Base-by-base conservation (phyloP, 2,329 filamentous ascomycete species). In the Aspergillus brasiliensis region DNA sequence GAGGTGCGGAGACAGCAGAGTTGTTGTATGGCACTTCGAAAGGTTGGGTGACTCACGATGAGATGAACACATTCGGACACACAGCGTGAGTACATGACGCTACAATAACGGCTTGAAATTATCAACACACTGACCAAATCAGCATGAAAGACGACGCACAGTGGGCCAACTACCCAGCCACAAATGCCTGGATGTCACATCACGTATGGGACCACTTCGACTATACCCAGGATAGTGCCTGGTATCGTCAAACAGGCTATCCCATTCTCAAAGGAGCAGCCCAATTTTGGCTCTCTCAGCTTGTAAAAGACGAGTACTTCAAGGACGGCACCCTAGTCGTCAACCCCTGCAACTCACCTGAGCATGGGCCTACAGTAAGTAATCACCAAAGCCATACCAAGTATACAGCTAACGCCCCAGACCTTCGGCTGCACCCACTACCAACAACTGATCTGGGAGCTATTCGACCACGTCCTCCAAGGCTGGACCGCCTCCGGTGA, bases 331-430 rank as follows among this genome's bases (percentile, higher is more conserved):
- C 79, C 0, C 75, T 85, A 2, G 83, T 86, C 0, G 83, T 82
- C 1, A 85, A 84, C 63, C 84, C 84, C 0, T 87, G 84, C 69
- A 85, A 83, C 57, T 84, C 81, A n/a, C 82, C 84, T 1, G 84
- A 87, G 68, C 83, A 83, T 40, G 84, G 84, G 0, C 78, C 80
- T 1, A 81, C 80, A 5, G 61, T 62, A 17, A 46, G 60, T 21
- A 1, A 15, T 15, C 5, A 25, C 13, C 10, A 10, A 19, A 10
- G 2, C 8, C 4, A 4, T 11, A 34, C 1, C 28, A 21, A 8
- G 13, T 2, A 15, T 2, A 19, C 37, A n/a, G 8, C 38, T 31
- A 31, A 55, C 25, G 3, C 13, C 15, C 37, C 37, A 62, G 21
- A 71, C 69, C 1, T 70, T 70, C 57, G 69, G 68, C 31, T 71